A percentile compares a stretch with the other conserved stretches of the same genome.
Evolutionary conservation across 768 basidiomycete species (phyloP).

Genomic region (Suillus lakei): DNA sequence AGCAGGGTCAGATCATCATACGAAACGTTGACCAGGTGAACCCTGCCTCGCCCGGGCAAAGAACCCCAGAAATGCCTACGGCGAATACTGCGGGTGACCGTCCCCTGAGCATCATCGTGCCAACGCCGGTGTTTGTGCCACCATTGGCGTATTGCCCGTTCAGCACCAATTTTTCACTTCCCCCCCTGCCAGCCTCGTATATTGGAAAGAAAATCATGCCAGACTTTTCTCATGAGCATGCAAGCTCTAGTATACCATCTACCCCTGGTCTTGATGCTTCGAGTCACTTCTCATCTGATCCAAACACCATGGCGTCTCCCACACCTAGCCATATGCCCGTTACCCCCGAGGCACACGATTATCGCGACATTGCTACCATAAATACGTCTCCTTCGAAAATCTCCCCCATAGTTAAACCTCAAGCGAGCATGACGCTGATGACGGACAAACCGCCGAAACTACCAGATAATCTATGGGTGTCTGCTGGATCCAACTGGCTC

Average conservation of each 20-base stretch:
- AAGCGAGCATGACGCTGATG: background rate
- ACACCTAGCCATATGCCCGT: conserved; percentile 34
- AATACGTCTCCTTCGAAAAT: conserved; percentile 18
- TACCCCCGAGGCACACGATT: conserved; percentile 21
- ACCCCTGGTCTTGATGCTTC: conserved; percentile 14
- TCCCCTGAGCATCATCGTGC: conserved; percentile 36
- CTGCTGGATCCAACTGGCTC: conserved; percentile 34
- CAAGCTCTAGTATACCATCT: conserved; percentile 14
- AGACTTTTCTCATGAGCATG: conserved; percentile 13
- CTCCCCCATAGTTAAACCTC: conserved; percentile 10
- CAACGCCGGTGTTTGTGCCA: conserved; percentile 23
- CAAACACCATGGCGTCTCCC: conserved; percentile 26
- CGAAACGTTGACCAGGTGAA: background rate
- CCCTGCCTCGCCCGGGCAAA: background rate
- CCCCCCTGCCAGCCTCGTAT: conserved; percentile 33
- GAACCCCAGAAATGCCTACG: background rate
- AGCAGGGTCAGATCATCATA: background rate
- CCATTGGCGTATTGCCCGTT: conserved; percentile 40
- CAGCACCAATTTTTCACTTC: conserved; percentile 35
- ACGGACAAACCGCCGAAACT: conserved; percentile 12
- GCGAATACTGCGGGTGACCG: background rate
- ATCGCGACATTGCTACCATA: conserved; percentile 15
- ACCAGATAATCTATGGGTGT: conserved; percentile 19
- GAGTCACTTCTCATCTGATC: background rate
- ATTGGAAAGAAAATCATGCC: conserved; percentile 26